Conservation (phyloP, 2,329 filamentous ascomycete species). For the Pestalotiopsis sp. region DNA sequence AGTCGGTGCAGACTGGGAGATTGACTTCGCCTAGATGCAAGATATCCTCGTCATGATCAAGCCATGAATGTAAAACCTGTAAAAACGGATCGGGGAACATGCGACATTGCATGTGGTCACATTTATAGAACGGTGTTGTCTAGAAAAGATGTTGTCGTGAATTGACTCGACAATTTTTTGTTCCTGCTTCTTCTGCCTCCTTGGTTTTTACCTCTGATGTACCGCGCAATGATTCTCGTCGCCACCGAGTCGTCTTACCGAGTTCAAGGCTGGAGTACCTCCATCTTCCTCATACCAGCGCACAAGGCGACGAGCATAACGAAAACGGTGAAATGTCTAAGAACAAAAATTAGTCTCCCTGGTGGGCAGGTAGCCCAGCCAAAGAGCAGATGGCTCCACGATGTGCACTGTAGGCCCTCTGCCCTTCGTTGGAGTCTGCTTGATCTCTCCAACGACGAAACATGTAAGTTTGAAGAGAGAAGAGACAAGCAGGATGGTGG, state of each 20-base stretch:
- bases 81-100: not conserved
- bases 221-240: no score
- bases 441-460: not conserved
- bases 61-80: not conserved
- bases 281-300: not conserved
- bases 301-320: not conserved
- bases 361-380: not conserved
- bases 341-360: constrained; percentile 1
- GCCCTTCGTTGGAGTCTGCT: not conserved
- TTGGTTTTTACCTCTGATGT: no score
- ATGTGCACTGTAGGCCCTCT: not conserved
- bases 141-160: not conserved
- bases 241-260: no score
- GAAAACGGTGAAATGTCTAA: not conserved
- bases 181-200: not conserved
- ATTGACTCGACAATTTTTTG: not conserved
- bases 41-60: not conserved
- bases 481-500: not conserved
- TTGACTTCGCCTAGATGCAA: constrained; percentile 34
- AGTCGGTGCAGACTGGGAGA: constrained; percentile 57
- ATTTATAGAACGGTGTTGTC: not conserved
- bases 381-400: not conserved
- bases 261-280: no score
- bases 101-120: not conserved
- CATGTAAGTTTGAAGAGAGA: constrained; percentile 2